These are phyloP conservation scores for Podaxis pistillaris DNA, from an alignment of 768 basidiomycete genomes.

Conservation along the genomic window DNA sequence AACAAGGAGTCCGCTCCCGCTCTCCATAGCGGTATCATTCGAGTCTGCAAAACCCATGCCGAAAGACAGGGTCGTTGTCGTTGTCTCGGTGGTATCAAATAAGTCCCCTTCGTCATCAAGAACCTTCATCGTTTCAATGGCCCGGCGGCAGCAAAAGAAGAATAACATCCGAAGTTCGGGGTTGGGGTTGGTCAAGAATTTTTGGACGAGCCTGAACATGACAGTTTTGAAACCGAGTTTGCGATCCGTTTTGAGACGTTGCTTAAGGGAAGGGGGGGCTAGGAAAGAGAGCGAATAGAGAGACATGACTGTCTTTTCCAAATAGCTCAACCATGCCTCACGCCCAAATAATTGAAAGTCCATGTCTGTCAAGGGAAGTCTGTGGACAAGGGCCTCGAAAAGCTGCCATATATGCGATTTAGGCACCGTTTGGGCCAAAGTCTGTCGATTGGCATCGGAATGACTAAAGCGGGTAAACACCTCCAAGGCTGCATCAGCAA, in stretches of 20 bases:
- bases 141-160: slow-evolving; percentile 57
- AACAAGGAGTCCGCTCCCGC: slow-evolving; percentile 72
- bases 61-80: slow-evolving; percentile 65
- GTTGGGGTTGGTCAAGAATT: slow-evolving; percentile 49
- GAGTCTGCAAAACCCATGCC: slow-evolving; percentile 86
- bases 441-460: slow-evolving; percentile 73
- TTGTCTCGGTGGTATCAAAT: slow-evolving; percentile 67
- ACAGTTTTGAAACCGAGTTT: slow-evolving; percentile 66
- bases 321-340: slow-evolving; percentile 72
- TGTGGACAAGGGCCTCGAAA: slow-evolving; percentile 71
- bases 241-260: slow-evolving; percentile 62
- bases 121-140: slow-evolving; percentile 75
- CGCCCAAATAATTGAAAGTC: slow-evolving; percentile 69
- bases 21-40: slow-evolving; percentile 62
- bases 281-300: slow-evolving; percentile 87
- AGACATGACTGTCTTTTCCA: slow-evolving; percentile 78
- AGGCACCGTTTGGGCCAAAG: slow-evolving; percentile 63
- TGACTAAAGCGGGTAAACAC: slow-evolving; percentile 79
- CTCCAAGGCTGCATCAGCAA: slow-evolving; percentile 79
- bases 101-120: slow-evolving; percentile 75
- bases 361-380: slow-evolving; percentile 75
- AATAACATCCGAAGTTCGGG: slow-evolving; percentile 55
- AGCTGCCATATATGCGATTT: slow-evolving; percentile 55
- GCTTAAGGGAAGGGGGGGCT: slow-evolving; percentile 73
- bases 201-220: slow-evolving; percentile 70